A percentile compares a stretch with the other conserved stretches of the same genome.
These are phyloP conservation scores for Diphasiastrum complanatum DNA, from an alignment of 83 land plant species.

Conservation along the genomic window DNA sequence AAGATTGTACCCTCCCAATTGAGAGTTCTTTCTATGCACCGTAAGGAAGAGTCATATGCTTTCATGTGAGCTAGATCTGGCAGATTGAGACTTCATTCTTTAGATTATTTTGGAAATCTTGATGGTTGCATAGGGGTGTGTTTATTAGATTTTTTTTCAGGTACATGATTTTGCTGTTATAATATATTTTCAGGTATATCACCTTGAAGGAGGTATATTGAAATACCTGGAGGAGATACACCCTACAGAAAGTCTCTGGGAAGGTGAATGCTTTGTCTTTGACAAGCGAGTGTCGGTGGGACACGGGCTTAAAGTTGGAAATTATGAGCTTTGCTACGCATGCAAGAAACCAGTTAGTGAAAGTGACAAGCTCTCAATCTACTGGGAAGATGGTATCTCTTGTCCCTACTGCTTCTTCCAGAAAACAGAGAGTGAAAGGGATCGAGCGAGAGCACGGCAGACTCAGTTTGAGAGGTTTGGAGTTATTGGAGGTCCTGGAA, in stretches of 20 bases:
- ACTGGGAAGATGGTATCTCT: slow-evolving; percentile 89
- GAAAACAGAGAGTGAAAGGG: slow-evolving; percentile 82
- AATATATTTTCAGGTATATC: slow-evolving; percentile 75
- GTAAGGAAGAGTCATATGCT: no score
- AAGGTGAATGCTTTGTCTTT: slow-evolving; percentile 98
- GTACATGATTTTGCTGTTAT: neutral
- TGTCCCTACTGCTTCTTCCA: slow-evolving; percentile 78
- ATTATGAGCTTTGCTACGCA: slow-evolving; percentile 80
- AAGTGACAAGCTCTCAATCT: slow-evolving; percentile 58
- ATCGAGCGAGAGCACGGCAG: slow-evolving; percentile 72
- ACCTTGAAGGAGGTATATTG: slow-evolving; percentile 89
- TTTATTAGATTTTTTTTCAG: neutral
- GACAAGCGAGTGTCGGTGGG: slow-evolving; percentile 95
- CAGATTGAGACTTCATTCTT: no score
- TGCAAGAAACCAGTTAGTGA: slow-evolving; percentile 95
- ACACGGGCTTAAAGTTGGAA: slow-evolving; percentile 76
- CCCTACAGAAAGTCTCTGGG: slow-evolving; percentile 76
- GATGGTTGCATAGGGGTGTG: no score
- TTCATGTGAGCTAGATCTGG: no score
- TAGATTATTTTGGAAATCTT: neutral
- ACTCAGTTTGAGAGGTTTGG: slow-evolving; percentile 79
- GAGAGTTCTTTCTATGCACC: no score
- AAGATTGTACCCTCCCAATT: no score
- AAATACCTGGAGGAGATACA: slow-evolving; percentile 86
- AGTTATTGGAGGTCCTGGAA: slow-evolving; percentile 81